Base-by-base conservation (phyloP, 495 filamentous ascomycete genomes). In the Podospora pseudoanserina region DNA sequence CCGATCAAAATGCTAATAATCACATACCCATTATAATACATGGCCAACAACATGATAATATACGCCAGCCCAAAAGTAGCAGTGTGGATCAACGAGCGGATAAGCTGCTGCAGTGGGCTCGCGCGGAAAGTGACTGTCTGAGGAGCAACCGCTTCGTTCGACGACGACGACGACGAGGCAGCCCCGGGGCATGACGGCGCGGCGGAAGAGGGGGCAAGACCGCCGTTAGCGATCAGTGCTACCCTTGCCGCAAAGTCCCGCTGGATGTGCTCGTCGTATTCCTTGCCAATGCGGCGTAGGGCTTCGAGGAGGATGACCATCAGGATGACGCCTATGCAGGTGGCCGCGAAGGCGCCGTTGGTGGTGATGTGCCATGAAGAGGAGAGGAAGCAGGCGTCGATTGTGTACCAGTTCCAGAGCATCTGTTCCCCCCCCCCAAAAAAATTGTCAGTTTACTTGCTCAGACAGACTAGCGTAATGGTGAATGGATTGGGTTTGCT, bases 341-440 rank as follows among this genome's bases (percentile, higher is more conserved):
- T 81, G 23, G 79, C 84, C 6, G 85, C 86, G 68, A 87, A 86
- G 70, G 79, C 78, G 70, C 83, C 83, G 11, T 77, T 63, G 60
- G 71, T 78, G 19, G 71, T 78, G 69, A 85, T 80, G 23, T 80
- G 76, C 85, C 84, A 87, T 13, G 77, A 76, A 15, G 71, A 71
- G 13, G 83, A 70, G 60, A 86, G 72, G 74, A 87, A 84, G 76
- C 80, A 85, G 60, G 83, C 68, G 66, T 85, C 82, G 70, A 85
- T 76, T 0, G 82, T 86, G 73, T 84, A 78, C 85, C 85, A 87
- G 75, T 86, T 86, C 85, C 85, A 87, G 60, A 85, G 76, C 85
- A 87, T 87, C 84, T 87, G 61, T 32, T 18, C 1, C 1, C 23
- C 23, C 20, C 23, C 23, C 23, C 23, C 0, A 18, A 16, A 13